Conservation (phyloP, 768 basidiomycete genomes). For the Agaricus subrufescens region DNA sequence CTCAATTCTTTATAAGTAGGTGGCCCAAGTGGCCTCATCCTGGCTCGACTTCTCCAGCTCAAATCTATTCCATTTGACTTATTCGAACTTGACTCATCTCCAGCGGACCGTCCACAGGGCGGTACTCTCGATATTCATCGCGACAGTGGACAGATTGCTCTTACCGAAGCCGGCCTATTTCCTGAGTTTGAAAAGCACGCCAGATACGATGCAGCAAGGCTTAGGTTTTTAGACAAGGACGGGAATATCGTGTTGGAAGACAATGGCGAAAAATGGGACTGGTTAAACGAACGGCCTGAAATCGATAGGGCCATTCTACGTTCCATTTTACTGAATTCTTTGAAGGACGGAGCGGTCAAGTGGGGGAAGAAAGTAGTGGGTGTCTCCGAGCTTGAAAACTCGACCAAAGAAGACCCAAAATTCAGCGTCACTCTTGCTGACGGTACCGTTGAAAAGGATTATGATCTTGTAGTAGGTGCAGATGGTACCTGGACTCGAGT, state of each 20-base stretch:
- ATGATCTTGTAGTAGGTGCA: conserved; percentile 22
- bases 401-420: conserved; percentile 3
- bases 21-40: conserved; percentile 22
- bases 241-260: conserved; percentile 10
- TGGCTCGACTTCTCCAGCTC: conserved; percentile 19
- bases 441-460: conserved; percentile 10
- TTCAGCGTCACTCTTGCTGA: conserved; percentile 12
- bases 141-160: too few relatives aligned
- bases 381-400: neutral
- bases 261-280: neutral
- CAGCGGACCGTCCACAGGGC: too few relatives aligned
- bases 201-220: conserved; percentile 14
- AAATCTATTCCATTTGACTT: conserved; percentile 13
- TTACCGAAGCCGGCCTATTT: conserved; percentile 16
- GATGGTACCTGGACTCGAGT: conserved; percentile 35
- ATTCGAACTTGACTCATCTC: conserved; percentile 19
- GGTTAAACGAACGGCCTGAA: conserved; percentile 17
- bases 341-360: conserved; percentile 15
- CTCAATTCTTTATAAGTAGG: conserved; percentile 11
- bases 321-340: conserved; percentile 19
- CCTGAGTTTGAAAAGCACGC: conserved; percentile 16
- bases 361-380: conserved; percentile 18
- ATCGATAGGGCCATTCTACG: conserved; percentile 21
- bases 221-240: conserved; percentile 13
- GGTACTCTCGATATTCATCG: too few relatives aligned